Conservation (phyloP, 2,329 filamentous ascomycete genomes). For the Aotearoamyces nothofagi region DNA sequence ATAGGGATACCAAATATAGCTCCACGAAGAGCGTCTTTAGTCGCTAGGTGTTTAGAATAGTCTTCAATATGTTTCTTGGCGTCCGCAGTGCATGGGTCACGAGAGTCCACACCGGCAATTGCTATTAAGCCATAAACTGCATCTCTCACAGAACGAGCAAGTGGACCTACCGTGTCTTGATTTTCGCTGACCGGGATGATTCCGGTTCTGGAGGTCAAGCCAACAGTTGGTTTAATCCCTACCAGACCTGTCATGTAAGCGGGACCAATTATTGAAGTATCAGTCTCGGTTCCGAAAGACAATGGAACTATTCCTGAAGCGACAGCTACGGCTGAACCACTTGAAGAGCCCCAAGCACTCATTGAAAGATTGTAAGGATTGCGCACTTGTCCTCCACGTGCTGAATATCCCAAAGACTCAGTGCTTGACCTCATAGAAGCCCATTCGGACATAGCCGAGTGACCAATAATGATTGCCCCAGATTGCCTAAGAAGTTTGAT, state of each 20-base stretch:
- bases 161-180: conserved; percentile 53
- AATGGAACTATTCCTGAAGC: conserved; percentile 47
- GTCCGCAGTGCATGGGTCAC: conserved; percentile 44
- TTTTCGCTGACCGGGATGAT: conserved; percentile 52
- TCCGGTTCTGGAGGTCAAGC: conserved; percentile 47
- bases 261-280: conserved; percentile 58
- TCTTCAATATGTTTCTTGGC: conserved; percentile 1
- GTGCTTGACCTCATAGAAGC: conserved; percentile 54
- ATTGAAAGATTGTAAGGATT: conserved; percentile 54
- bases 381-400: conserved; percentile 45
- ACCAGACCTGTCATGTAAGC: conserved; percentile 54
- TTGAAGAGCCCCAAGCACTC: conserved; percentile 49
- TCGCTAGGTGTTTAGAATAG: conserved; percentile 3
- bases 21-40: conserved; percentile 3
- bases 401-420: conserved; percentile 54
- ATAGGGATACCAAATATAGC: conserved; percentile 3
- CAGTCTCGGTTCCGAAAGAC: conserved; percentile 59
- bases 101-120: conserved; percentile 40
- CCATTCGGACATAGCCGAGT: conserved; percentile 60
- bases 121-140: conserved; percentile 42
- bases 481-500: conserved; percentile 44
- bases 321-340: conserved; percentile 50
- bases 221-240: conserved; percentile 64
- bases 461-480: conserved; percentile 50
- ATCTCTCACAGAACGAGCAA: conserved; percentile 47